phyloP scores from a whole-genome alignment of 139 green algal genomes.

The Chlorella sp. region DNA sequence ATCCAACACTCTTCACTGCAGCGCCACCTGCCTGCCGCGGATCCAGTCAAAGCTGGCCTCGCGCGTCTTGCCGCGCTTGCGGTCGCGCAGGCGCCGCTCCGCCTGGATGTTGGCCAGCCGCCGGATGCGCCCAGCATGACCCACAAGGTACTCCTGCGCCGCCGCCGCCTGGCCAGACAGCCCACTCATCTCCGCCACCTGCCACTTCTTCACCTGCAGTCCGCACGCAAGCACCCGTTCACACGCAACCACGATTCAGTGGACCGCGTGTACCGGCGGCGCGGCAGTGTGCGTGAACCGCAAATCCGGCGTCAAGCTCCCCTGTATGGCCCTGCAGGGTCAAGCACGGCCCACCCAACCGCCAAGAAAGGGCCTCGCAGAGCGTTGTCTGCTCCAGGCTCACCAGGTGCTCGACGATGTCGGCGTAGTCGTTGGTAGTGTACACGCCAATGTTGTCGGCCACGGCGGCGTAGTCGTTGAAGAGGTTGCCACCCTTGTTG shows the following conservation, averaged over 20 bases:
- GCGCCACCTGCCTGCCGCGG: constrained; percentile 30
- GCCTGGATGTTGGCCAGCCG: constrained; percentile 53
- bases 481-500: constrained; percentile 60
- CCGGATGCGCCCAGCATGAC: constrained; percentile 69
- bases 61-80: constrained; percentile 25
- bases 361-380: too few relatives aligned
- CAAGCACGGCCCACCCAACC: too few relatives aligned
- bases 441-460: constrained; percentile 82
- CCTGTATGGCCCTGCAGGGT: too few relatives aligned
- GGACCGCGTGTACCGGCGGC: too few relatives aligned
- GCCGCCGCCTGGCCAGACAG: constrained; percentile 1
- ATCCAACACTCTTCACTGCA: constrained; percentile 22
- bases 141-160: constrained; percentile 57
- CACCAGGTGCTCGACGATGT: constrained; percentile 94
- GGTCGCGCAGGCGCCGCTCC: constrained; percentile 31
- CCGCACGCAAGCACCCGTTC: too few relatives aligned
- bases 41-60: constrained; percentile 35
- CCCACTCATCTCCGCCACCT: neutral
- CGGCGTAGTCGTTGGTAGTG: constrained; percentile 83
- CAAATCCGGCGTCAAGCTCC: too few relatives aligned
- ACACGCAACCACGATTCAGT: too few relatives aligned
- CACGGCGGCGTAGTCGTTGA: constrained; percentile 90
- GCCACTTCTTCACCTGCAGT: neutral
- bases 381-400: constrained; percentile 15
- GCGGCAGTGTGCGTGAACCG: too few relatives aligned